These are phyloP conservation scores for Hanseniaspora osmophila DNA, from an alignment of 805 yeast genomes.

Conservation along the genomic window DNA sequence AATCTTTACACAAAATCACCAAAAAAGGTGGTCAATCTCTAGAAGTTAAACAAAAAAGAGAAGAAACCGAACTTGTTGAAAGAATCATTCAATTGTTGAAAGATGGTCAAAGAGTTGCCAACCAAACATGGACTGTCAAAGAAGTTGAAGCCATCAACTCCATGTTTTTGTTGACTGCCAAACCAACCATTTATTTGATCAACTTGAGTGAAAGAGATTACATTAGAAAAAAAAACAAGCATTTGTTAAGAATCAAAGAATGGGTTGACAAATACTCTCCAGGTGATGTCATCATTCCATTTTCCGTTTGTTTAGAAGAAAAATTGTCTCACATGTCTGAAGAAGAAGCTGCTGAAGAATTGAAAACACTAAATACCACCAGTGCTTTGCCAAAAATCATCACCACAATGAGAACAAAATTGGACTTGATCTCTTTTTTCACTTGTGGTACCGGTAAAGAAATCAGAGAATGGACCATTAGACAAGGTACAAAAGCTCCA, in stretches of 20 bases:
- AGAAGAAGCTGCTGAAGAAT: conserved; percentile 65
- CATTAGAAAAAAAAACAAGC: conserved; percentile 78
- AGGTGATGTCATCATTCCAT: conserved; percentile 82
- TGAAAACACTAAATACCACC: conserved; percentile 54
- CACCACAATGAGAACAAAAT: conserved; percentile 70
- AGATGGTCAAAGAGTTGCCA: conserved; percentile 78
- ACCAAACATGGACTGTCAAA: conserved; percentile 74
- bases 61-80: conserved; percentile 63
- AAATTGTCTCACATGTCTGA: conserved; percentile 77
- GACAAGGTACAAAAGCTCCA: conserved; percentile 89
- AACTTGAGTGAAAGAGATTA: conserved; percentile 84
- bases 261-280: conserved; percentile 87
- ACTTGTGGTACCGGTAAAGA: conserved; percentile 85
- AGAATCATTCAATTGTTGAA: conserved; percentile 64
- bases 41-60: conserved; percentile 80
- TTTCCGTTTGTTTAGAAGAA: conserved; percentile 86
- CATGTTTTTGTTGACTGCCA: conserved; percentile 82
- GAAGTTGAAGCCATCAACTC: conserved; percentile 84
- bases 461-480: conserved; percentile 95
- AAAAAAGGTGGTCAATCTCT: conserved; percentile 80
- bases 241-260: conserved; percentile 62
- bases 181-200: conserved; percentile 84
- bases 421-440: conserved; percentile 83
- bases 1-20: conserved; percentile 62
- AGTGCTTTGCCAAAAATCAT: conserved; percentile 82